Evolutionary conservation across 257 asterid genomes (phyloP).

Genomic region (Capsicum rhomboideum): DNA sequence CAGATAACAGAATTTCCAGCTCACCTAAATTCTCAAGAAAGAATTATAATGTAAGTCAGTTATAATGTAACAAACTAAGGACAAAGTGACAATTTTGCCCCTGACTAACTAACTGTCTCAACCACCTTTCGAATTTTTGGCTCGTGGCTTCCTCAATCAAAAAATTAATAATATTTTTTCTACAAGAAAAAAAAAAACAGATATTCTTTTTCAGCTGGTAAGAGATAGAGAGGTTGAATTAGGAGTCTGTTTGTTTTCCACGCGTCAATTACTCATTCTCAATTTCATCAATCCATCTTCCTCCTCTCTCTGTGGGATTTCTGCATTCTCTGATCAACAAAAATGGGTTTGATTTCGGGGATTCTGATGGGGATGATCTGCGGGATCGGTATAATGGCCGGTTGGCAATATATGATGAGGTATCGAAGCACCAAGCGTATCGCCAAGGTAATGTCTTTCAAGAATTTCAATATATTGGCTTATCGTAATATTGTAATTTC

Average conservation of each 20-base stretch:
- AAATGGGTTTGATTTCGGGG: slow-evolving; percentile 16
- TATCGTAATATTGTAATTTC: too few relatives aligned
- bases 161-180: too few relatives aligned
- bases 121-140: neutral
- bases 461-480: neutral
- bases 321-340: too few relatives aligned
- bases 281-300: neutral
- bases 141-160: neutral
- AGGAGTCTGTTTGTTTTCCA: neutral
- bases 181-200: neutral
- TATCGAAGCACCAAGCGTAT: slow-evolving; percentile 5
- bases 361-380: slow-evolving; percentile 2
- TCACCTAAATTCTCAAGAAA: too few relatives aligned
- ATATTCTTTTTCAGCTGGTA: neutral
- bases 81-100: neutral
- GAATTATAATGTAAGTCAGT: too few relatives aligned
- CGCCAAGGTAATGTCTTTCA: neutral
- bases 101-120: neutral
- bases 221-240: neutral
- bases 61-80: neutral
- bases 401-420: slow-evolving; percentile 14
- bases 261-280: neutral
- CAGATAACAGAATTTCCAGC: too few relatives aligned
- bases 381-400: slow-evolving; percentile 4
- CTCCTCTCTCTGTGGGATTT: neutral